Evolutionary conservation across 2,329 filamentous ascomycete genomes (phyloP).

Genomic region (Coniosporium tulheliwenetii): DNA sequence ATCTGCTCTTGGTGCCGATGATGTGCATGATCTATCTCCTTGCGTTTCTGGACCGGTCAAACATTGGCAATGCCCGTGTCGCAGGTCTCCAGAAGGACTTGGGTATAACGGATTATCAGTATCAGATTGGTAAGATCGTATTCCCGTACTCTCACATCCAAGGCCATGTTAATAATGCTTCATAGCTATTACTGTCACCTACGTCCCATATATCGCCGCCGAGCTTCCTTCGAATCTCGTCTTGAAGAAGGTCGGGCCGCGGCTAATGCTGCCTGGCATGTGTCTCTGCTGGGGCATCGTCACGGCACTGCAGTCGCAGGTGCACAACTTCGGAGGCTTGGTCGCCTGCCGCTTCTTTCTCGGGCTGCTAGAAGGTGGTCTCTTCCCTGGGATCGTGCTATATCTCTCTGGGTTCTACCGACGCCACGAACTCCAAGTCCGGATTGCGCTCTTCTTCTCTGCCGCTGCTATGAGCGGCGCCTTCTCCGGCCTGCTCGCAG

Average conservation of each 20-base stretch:
- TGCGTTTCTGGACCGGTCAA: constrained; percentile 29
- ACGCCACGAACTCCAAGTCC: not conserved
- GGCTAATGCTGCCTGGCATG: constrained; percentile 22
- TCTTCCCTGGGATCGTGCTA: constrained; percentile 1
- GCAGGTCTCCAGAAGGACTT: constrained; percentile 22
- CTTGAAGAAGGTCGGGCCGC: constrained; percentile 23
- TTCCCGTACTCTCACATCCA: not conserved
- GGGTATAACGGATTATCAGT: constrained; percentile 10
- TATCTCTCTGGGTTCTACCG: constrained; percentile 1
- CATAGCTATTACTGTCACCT: constrained; percentile 27
- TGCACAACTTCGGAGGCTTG: constrained; percentile 23
- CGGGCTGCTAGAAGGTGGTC: constrained; percentile 16
- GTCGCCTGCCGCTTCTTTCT: constrained; percentile 24
- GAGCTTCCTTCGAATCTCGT: constrained; percentile 25
- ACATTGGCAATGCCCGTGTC: constrained; percentile 25
- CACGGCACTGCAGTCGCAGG: constrained; percentile 24
- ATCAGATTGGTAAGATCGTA: constrained; percentile 6
- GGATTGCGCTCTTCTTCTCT: constrained; percentile 4
- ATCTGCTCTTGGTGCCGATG: constrained; percentile 31
- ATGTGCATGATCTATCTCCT: constrained; percentile 29
- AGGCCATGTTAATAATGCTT: not conserved
- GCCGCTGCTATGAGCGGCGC: constrained; percentile 20
- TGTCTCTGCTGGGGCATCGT: constrained; percentile 24
- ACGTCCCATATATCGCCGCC: constrained; percentile 24
- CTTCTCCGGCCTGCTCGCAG: constrained; percentile 34